Conservation (phyloP, 345 rosid genomes). For the Euclidium syriacum region DNA sequence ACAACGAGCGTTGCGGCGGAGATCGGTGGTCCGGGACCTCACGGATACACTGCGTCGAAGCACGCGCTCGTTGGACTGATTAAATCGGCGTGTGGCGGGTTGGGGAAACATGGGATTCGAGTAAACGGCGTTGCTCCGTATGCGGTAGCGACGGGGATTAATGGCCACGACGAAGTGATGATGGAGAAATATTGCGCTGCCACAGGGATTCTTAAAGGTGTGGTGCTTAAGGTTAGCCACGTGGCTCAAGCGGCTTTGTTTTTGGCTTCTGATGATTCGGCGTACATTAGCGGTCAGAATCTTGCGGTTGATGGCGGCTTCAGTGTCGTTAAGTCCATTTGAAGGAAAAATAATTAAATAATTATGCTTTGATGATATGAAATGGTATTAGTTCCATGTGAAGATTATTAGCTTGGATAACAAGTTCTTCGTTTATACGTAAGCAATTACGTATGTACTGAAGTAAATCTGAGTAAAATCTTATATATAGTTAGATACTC, state of each 20-base stretch:
- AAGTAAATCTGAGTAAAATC: too few relatives aligned
- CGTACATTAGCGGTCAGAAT: conserved; percentile 64
- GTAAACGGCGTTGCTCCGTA: conserved; percentile 81
- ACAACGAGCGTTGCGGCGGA: conserved; percentile 60
- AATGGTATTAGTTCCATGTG: too few relatives aligned
- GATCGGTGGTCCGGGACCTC: conserved; percentile 65
- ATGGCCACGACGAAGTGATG: too few relatives aligned
- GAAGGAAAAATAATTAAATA: too few relatives aligned
- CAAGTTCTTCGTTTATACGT: too few relatives aligned
- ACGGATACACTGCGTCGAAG: conserved; percentile 71
- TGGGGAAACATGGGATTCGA: conserved; percentile 78
- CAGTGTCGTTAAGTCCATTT: conserved; percentile 38
- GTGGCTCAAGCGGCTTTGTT: conserved; percentile 71
- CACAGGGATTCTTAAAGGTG: conserved; percentile 47
- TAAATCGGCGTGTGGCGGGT: conserved; percentile 62
- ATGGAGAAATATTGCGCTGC: conserved; percentile 4
- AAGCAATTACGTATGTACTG: neutral
- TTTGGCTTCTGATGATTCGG: conserved; percentile 73
- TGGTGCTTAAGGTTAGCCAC: conserved; percentile 50
- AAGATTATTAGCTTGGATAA: too few relatives aligned
- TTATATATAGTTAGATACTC: too few relatives aligned
- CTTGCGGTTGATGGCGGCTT: conserved; percentile 71
- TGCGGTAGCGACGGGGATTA: conserved; percentile 79
- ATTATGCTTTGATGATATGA: too few relatives aligned
- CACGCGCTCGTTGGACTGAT: conserved; percentile 76